Base-by-base conservation (phyloP, 345 rosid species). In the Corchorus olitorius region DNA sequence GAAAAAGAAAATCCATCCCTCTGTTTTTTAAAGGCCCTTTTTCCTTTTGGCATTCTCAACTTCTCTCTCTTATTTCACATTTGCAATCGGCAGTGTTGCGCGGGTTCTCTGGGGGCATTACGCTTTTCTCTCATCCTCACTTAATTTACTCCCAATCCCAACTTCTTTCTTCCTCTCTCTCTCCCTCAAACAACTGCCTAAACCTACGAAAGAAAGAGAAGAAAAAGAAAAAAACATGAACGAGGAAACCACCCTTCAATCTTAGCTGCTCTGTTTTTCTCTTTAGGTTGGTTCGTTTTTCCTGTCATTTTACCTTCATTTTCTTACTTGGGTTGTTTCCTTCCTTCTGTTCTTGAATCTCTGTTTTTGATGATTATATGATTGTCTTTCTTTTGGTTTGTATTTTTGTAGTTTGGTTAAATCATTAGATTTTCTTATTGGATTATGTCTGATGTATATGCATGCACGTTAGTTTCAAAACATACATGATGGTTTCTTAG, bases 51-150 rank as follows among this genome's bases (percentile, higher is more conserved):
- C 48, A 6, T 45, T 45, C 48, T 9, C 9, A 33, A 0, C 4
- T 68, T 69, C 45, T 70, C 59, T 16, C 73, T 70, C 73, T 52
- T 55, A 22, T 33, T 33, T 33, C 58, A 46, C 60, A 70, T 52
- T 70, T 67, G 59, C 60, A 50, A 70, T 70, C 46, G 73, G 60
- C 73, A 70, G 60, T 70, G 73, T 70, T 70, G 43, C 46, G 73
- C 73, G 73, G 73, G 60, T 33, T 50, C 37, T 34, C 45, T 34
- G 46, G 55, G 60, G 58, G 20, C 27, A 55, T 1, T 22, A 69
- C 73, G 73, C 45, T 69, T 69, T 69, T 69, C 59, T 69, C 60
- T 52, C 73, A 16, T 34, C 72, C 16, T 19, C 72, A 46, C 37
- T 41, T 14, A 17, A 43, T 39, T 22, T 43, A 45, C 9, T 45